Evolutionary conservation across 805 yeast species (phyloP).

Genomic region (Lipomyces kockii): DNA sequence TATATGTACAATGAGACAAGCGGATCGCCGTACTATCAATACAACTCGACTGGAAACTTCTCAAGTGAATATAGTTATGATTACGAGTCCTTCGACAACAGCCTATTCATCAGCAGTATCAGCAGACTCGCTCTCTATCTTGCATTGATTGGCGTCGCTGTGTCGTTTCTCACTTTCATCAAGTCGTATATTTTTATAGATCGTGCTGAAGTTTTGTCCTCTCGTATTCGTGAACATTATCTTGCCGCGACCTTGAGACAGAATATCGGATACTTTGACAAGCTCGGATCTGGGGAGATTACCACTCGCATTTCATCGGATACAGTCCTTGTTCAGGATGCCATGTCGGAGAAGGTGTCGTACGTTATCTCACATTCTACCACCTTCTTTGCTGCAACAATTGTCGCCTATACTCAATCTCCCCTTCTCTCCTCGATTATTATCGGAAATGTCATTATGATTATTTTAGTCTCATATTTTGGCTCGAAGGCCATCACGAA

Average conservation of each 20-base stretch:
- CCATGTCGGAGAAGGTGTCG: constrained; percentile 51
- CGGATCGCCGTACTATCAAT: constrained; percentile 10
- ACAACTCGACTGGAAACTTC: constrained; percentile 14
- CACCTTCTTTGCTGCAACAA: constrained; percentile 48
- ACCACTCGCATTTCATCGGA: constrained; percentile 51
- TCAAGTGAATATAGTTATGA: constrained; percentile 7
- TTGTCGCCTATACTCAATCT: constrained; percentile 46
- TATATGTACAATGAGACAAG: constrained; percentile 23
- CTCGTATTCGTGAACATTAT: constrained; percentile 48
- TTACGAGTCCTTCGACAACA: constrained; percentile 12
- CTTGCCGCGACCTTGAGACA: constrained; percentile 48
- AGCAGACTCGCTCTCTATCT: constrained; percentile 45
- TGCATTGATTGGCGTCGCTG: constrained; percentile 49
- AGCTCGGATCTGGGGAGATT: constrained; percentile 51
- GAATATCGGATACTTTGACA: constrained; percentile 51
- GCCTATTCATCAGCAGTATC: constrained; percentile 16
- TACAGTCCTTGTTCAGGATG: constrained; percentile 50
- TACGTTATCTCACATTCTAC: constrained; percentile 48
- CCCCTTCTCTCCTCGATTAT: constrained; percentile 48
- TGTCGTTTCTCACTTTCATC: constrained; percentile 37
- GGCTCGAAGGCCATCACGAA: constrained; percentile 43
- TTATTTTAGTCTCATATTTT: constrained; percentile 41
- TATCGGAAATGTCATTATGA: constrained; percentile 44
- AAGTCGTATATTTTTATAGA: constrained; percentile 48
- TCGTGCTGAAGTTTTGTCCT: constrained; percentile 50